Evolutionary conservation across 768 basidiomycete genomes (phyloP), one percentile per base, ranked within the genome.

Genomic region (Polyporus arcularius): DNA sequence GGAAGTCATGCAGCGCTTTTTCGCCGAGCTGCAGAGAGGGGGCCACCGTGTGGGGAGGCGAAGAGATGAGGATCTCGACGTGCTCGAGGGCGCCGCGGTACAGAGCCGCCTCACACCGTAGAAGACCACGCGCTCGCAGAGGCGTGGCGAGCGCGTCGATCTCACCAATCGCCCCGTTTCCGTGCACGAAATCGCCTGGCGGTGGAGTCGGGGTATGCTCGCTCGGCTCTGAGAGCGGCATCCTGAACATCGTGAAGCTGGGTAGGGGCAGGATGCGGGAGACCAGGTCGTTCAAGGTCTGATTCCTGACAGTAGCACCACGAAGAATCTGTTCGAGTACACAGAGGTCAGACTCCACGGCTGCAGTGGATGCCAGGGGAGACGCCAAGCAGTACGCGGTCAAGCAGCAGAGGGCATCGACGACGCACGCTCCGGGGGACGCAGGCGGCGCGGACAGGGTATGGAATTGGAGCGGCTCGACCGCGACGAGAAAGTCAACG

Each of bases 11-110:
- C 72, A 71, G 48, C 78, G 62, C 42, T 71, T 68, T 12, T 64
- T 45, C 47, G 54, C 55, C 42, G 57, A 68, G 52, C 51, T 68
- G 68, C 11, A 53, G 53, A 53, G 53, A 60, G 45, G 50, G 53
- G 21, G 60, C 50, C 14, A 62, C 45, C 32, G 56, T 40, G 46
- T 48, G 46, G 10, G 14, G 28, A 2, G 63, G 66, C 58, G 43
- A 73, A 57, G 31, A 66, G 67, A 43, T 71, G 67, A 67, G 47
- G 15, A 53, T 58, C 60, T 85, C 84, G 55, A 84, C 72, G 58
- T 80, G 74, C 41, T 71, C 74, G 26, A 85, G 79, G 5, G 79
- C 78, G 56, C 80, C 82, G 15, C 78, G 75, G 79, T 81, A 85
- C 26, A 85, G 65, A 9, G 82, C 82, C 9, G 82, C 81, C 54